Percentiles rank a stretch among this genome's conserved stretches.
Evolutionary conservation across 2,329 filamentous ascomycete species (phyloP).

Genomic region (Didymella glomerata): DNA sequence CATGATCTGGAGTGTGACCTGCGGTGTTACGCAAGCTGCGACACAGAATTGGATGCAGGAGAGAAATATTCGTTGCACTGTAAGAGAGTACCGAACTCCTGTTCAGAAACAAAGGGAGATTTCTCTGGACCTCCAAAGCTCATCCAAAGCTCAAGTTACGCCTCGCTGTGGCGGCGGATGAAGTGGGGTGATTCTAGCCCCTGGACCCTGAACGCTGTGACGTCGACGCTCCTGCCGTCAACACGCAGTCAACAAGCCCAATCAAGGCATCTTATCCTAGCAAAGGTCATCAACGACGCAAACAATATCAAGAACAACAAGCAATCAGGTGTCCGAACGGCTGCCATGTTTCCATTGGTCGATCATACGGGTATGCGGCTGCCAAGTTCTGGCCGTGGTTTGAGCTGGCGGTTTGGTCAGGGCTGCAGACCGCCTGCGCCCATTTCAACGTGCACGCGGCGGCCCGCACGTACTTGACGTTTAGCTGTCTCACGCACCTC

Average conservation of each 20-base stretch:
- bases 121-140: background rate
- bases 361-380: conserved; percentile 34
- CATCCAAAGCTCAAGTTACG: conserved; percentile 4
- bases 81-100: background rate
- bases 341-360: conserved; percentile 27
- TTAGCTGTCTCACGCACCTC: conserved; percentile 18
- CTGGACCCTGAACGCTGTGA: conserved; percentile 19
- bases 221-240: conserved; percentile 14
- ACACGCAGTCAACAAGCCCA: conserved; percentile 10
- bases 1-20: conserved; percentile 31
- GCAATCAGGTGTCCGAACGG: conserved; percentile 3
- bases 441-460: conserved; percentile 27
- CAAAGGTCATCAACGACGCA: background rate
- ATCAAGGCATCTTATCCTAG: conserved; percentile 2
- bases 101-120: background rate
- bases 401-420: conserved; percentile 20
- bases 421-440: conserved; percentile 19
- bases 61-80: background rate
- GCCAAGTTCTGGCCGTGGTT: conserved; percentile 28
- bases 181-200: conserved; percentile 2
- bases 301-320: background rate
- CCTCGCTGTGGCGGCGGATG: conserved; percentile 9
- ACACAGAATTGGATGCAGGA: background rate
- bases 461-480: conserved; percentile 26
- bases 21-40: background rate